Evolutionary conservation across 176 grass and related monocot species (phyloP).

Genomic region (Rhipidocladum racemiflorum): DNA sequence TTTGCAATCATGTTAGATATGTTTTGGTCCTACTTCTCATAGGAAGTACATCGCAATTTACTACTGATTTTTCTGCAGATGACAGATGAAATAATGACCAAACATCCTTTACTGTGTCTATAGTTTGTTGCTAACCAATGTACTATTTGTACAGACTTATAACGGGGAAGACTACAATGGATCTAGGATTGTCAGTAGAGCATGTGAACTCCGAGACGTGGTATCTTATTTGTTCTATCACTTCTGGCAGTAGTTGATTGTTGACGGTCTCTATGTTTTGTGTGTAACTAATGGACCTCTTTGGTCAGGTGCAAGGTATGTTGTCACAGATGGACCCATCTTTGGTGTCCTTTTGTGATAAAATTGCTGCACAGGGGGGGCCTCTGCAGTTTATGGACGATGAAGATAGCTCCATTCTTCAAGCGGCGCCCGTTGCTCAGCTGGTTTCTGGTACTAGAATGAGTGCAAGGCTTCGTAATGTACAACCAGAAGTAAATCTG

Average conservation of each 20-base stretch:
- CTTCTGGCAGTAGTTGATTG: slow-evolving; percentile 2
- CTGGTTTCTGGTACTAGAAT: slow-evolving; percentile 64
- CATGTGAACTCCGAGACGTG: slow-evolving; percentile 90
- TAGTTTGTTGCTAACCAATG: slow-evolving; percentile 18
- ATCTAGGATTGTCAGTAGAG: slow-evolving; percentile 95
- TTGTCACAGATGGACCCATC: slow-evolving; percentile 97
- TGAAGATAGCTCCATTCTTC: slow-evolving; percentile 54
- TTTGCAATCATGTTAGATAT: slow-evolving; percentile 7
- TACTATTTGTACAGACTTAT: slow-evolving; percentile 55
- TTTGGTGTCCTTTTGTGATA: slow-evolving; percentile 85
- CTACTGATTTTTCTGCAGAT: neutral
- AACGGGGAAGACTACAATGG: slow-evolving; percentile 90
- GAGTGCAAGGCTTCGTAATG: slow-evolving; percentile 91
- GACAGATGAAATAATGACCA: neutral
- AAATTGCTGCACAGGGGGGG: slow-evolving; percentile 81
- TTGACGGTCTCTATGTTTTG: neutral
- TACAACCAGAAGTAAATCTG: slow-evolving; percentile 75
- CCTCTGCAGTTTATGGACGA: slow-evolving; percentile 57
- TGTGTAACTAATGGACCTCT: slow-evolving; percentile 5
- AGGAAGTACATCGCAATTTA: neutral
- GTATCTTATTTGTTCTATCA: slow-evolving; percentile 44
- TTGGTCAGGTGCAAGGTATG: slow-evolving; percentile 84
- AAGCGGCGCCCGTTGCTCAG: slow-evolving; percentile 74
- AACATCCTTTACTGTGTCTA: neutral
- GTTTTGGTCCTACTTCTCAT: neutral